These are phyloP conservation scores for Cardamine chenopodiifolia DNA, from an alignment of 345 rosid species.

Conservation along the genomic window DNA sequence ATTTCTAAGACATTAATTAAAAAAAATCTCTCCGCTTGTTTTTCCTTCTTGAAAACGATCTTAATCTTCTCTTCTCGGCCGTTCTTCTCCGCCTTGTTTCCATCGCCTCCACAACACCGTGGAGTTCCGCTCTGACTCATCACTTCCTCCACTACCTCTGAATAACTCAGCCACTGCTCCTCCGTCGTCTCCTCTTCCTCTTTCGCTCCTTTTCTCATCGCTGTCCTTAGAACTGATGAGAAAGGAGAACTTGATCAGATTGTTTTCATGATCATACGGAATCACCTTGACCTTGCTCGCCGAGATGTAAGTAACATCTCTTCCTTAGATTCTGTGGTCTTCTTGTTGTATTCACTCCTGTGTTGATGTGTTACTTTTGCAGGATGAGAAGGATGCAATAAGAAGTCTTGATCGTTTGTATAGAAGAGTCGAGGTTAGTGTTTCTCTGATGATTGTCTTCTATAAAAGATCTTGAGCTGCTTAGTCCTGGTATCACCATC, in stretches of 20 bases:
- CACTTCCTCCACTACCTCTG: slow-evolving; percentile 78
- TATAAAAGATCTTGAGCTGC: slow-evolving; percentile 14
- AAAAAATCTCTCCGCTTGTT: no score
- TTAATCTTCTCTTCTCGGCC: no score
- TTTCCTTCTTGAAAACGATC: no score
- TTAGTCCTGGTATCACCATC: not conserved
- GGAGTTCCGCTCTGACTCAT: slow-evolving; percentile 46
- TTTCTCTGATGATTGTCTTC: slow-evolving; percentile 4
- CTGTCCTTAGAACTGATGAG: slow-evolving; percentile 57
- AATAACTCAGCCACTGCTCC: slow-evolving; percentile 87
- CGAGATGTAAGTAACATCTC: slow-evolving; percentile 35
- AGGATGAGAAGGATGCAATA: slow-evolving; percentile 89
- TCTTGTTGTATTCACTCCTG: slow-evolving; percentile 3
- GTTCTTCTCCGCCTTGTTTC: slow-evolving; percentile 27
- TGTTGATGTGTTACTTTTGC: slow-evolving; percentile 31
- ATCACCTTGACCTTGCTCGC: slow-evolving; percentile 50
- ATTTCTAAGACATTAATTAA: no score
- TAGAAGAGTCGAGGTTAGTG: slow-evolving; percentile 89
- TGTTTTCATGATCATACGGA: slow-evolving; percentile 47
- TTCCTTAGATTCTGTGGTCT: not conserved
- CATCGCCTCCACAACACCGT: slow-evolving; percentile 35
- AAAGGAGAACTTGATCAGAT: slow-evolving; percentile 49
- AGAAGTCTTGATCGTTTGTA: slow-evolving; percentile 94
- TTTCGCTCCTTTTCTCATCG: slow-evolving; percentile 68
- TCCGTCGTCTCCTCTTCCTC: slow-evolving; percentile 72